These are phyloP conservation scores for Fusarium caatingaense DNA, from an alignment of 2,329 filamentous ascomycete genomes.

Conservation along the genomic window DNA sequence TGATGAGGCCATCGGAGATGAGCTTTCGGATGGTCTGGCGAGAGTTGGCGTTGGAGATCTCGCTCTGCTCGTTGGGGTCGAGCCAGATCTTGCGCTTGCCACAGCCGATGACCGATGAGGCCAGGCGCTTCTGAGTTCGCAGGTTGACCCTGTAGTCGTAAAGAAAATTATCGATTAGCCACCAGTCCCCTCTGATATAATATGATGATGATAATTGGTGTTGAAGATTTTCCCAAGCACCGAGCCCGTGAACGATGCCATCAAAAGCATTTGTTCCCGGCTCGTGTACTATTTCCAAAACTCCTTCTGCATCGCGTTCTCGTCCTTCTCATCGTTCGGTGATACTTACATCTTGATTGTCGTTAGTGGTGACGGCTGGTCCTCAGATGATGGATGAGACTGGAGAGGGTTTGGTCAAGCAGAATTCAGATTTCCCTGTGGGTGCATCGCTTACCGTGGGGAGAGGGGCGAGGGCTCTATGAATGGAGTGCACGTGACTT, in stretches of 20 bases:
- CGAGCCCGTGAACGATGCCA: constrained; percentile 24
- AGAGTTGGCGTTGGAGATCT: constrained; percentile 99
- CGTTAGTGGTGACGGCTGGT: constrained; percentile 56
- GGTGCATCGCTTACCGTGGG: no score
- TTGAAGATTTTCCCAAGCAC: constrained; percentile 9
- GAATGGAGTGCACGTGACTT: no score
- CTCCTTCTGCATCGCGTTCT: constrained; percentile 27
- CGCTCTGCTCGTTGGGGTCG: constrained; percentile 98
- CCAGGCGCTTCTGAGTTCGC: constrained; percentile 99
- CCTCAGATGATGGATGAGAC: constrained; percentile 53
- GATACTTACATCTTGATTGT: constrained; percentile 60
- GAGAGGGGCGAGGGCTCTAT: no score
- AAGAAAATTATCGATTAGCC: constrained; percentile 47
- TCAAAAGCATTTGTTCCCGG: constrained; percentile 36
- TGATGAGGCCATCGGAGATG: constrained; percentile 99
- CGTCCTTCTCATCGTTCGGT: constrained; percentile 33
- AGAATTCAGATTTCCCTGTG: no score
- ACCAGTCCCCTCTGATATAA: constrained; percentile 34
- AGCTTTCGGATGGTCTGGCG: constrained; percentile 99
- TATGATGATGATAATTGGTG: background rate
- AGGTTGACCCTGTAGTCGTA: constrained; percentile 87
- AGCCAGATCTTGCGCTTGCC: constrained; percentile 99
- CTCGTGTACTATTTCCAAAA: constrained; percentile 22
- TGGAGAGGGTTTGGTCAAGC: no score
- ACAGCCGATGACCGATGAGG: constrained; percentile 97